These are phyloP conservation scores for Liquidambar formosana DNA, from an alignment of 164 flowering plant species.

Conservation along the genomic window DNA sequence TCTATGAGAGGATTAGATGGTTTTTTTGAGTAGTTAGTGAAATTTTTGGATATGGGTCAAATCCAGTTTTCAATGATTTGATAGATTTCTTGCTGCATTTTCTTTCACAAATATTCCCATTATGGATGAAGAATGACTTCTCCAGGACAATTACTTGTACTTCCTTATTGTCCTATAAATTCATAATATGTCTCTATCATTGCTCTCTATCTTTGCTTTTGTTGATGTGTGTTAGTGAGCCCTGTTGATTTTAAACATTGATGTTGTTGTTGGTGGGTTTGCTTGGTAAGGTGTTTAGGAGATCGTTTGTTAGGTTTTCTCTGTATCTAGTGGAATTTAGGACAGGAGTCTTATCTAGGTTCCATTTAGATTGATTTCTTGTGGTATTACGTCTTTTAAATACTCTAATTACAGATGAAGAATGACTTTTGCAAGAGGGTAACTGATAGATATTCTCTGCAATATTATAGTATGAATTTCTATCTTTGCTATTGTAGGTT, in stretches of 20 bases:
- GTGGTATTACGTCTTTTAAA: background rate
- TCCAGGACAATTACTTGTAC: no score
- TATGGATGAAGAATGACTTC: no score
- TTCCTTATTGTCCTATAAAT: no score
- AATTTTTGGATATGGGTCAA: background rate
- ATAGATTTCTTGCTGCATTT: no score
- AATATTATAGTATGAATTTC: background rate
- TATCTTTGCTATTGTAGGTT: background rate
- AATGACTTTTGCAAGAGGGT: background rate
- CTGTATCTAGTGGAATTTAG: conserved; percentile 4
- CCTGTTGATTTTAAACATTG: conserved; percentile 2
- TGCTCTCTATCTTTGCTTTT: background rate
- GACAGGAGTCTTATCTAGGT: conserved; percentile 19
- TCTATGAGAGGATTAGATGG: background rate
- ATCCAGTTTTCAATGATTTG: background rate
- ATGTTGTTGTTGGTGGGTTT: background rate
- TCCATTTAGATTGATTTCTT: conserved; percentile 14
- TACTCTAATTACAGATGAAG: background rate
- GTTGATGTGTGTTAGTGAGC: background rate
- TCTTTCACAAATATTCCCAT: no score
- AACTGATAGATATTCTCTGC: background rate
- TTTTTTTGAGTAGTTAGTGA: no score
- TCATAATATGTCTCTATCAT: no score
- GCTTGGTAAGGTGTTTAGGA: conserved; percentile 5
- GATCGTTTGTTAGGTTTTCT: conserved; percentile 9